Evolutionary conservation across 805 yeast species (phyloP), one percentile per base, ranked within the genome.

Genomic region (Candida anglica): DNA sequence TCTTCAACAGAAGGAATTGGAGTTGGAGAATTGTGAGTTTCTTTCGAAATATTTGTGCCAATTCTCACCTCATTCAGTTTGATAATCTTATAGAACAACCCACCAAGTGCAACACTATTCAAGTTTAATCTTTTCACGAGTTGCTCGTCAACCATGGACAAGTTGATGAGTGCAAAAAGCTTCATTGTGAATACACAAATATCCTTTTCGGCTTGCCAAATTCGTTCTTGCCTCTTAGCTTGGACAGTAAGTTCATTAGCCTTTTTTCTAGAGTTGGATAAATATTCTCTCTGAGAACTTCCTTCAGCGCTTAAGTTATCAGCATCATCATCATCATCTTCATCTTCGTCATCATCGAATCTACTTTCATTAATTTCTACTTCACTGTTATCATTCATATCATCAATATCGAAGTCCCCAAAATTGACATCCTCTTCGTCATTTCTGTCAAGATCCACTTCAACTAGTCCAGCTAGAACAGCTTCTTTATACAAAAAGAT

Each of bases 401-500:
- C 38, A n/a, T 44, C 49, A 19, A 25, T 29, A 15, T 34, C 36
- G 15, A 42, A 39, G 15, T 58, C 65, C 6, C 52, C 63, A 25
- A 51, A 58, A 34, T 66, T 61, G 13, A 70, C 75, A 40, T 60
- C 79, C 47, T 79, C 85, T 15, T 66, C 61, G 21, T 67, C 79
- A 15, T 58, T 61, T 44, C 82, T 63, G 27, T 75, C 81, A 33
- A 79, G 49, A 9, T 66, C 60, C 2, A 63, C 47, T 0, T 53
- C 47, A n/a, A 57, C 29, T 1, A 53, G 23, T 28, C 50, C 56
- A 0, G 78, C 77, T 9, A 65, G 43, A 15, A 60, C 58, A 5
- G 70, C 60, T 43, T 80, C 87, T 38, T 70, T 65, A 15, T 63
- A 48, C 39, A 78, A 58, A 40, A 71, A 80, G 3, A 69, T 47